phyloP scores from a whole-genome alignment of 768 basidiomycete species.

The Pleurotus eryngii region DNA sequence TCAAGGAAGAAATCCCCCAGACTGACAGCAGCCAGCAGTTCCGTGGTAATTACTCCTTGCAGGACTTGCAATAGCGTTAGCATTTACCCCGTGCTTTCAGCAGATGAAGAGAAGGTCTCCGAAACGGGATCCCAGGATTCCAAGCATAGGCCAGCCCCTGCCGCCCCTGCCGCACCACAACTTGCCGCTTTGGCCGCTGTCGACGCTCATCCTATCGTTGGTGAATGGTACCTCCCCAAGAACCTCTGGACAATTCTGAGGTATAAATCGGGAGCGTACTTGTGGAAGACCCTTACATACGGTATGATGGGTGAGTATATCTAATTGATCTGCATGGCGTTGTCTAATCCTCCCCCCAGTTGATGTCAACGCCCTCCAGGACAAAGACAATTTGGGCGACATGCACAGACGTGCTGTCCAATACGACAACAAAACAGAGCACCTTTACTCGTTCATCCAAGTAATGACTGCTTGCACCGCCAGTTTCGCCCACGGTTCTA shows the following conservation, averaged over 20 bases:
- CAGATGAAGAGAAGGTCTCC: slow-evolving; percentile 16
- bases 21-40: neutral
- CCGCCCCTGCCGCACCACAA: neutral
- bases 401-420: slow-evolving; percentile 19
- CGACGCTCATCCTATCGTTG: slow-evolving; percentile 22
- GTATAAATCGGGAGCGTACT: slow-evolving; percentile 20
- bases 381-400: slow-evolving; percentile 14
- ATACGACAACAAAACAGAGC: slow-evolving; percentile 27
- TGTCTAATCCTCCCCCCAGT: neutral
- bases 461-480: slow-evolving; percentile 27
- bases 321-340: too few relatives aligned
- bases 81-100: neutral
- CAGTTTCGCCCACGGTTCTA: slow-evolving; percentile 26
- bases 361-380: slow-evolving; percentile 21
- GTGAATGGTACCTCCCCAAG: slow-evolving; percentile 22
- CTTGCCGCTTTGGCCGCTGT: slow-evolving; percentile 9
- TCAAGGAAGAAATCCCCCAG: slow-evolving; percentile 11
- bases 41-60: too few relatives aligned
- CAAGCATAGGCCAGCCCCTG: neutral
- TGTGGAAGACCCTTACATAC: slow-evolving; percentile 17
- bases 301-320: slow-evolving; percentile 13
- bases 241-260: slow-evolving; percentile 25
- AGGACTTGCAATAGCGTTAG: too few relatives aligned
- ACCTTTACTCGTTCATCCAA: slow-evolving; percentile 27
- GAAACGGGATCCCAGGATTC: slow-evolving; percentile 1